A percentile compares a stretch with the other conserved stretches of the same genome.
Evolutionary conservation across 129 eudicot genomes (phyloP).

Genomic region (Kitagawia praeruptora): DNA sequence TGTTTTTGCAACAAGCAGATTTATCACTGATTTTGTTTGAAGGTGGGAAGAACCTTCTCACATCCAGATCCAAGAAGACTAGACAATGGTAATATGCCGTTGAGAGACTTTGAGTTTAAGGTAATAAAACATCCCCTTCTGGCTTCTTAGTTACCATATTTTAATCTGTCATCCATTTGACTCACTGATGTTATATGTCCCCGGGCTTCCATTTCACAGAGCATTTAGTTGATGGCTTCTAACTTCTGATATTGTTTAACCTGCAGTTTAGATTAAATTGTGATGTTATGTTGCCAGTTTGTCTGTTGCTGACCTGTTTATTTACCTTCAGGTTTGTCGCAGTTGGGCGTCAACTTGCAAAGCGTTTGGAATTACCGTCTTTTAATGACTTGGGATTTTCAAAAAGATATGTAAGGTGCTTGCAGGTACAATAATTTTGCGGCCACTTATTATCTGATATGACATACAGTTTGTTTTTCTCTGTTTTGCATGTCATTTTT

Average conservation of each 20-base stretch:
- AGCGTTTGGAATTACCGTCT: constrained; percentile 80
- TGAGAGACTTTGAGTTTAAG: too few species aligned
- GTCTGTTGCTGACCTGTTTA: constrained; percentile 13
- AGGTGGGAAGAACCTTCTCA: too few species aligned
- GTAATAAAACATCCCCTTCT: too few species aligned
- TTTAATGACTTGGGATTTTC: constrained; percentile 87
- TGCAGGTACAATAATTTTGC: constrained; percentile 32
- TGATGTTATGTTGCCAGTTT: background rate
- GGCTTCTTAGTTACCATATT: too few species aligned
- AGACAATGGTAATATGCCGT: too few species aligned
- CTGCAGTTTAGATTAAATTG: background rate
- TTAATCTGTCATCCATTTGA: background rate
- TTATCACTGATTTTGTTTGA: too few species aligned
- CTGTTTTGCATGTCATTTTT: background rate
- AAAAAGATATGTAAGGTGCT: constrained; percentile 83
- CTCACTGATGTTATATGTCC: background rate
- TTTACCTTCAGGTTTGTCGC: constrained; percentile 60
- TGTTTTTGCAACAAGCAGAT: too few species aligned
- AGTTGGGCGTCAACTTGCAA: constrained; percentile 88
- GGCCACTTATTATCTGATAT: background rate
- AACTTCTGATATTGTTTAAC: background rate
- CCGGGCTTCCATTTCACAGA: background rate
- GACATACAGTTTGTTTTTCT: background rate
- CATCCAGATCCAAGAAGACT: too few species aligned
- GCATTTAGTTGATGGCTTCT: background rate